Base-by-base conservation (phyloP, 2,329 filamentous ascomycete species). In the Moelleriella libera region DNA sequence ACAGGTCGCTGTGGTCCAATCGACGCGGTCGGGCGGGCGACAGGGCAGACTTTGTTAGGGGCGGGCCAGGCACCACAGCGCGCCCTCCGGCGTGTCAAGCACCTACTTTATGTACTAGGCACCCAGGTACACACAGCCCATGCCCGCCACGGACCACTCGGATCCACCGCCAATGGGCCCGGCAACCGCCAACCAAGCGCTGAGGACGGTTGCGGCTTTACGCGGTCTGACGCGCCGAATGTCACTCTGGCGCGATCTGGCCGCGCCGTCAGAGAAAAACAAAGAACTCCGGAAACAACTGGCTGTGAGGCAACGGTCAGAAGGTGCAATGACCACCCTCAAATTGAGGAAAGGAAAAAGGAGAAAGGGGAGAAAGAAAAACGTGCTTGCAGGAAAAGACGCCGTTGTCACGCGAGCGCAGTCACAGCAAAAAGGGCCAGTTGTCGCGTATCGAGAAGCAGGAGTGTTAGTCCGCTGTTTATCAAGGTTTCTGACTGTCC, bases 171-270 rank as follows among this genome's bases (percentile, higher is more conserved):
- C 32, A 30, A 40, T 14, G 14, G 30, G 31, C 44, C 21, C 21
- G 12, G 43, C 40, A 11, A 30, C 29, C 14, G 31, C 42, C 30
- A 41, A 47, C 47, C 48, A 45, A 30, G 10, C 12, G n/a, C 40
- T 41, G 10, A 28, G 28, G 31, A 46, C 47, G 47, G 44, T 51
- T 52, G 57, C 58, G 50, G 57, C 63, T 66, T 65, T 63, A 66
- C 63, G 61, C 63, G 63, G 56, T 53, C 44, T 50, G 51, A 58
- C 60, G 58, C 56, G 57, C 45, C 56, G 57, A 45, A 12, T 30
- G 41, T 30, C 47, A n/a, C 37, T 37, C 37, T 40, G 12, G 45
- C 47, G 48, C 49, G 49, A 48, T 47, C 46, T 21, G 31, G 45
- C 31, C 42, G 42, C 46, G 39, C 29, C 37, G 14, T 37, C 30